phyloP scores from a whole-genome alignment of 2,329 filamentous ascomycete species.

The Penicillium paneum region DNA sequence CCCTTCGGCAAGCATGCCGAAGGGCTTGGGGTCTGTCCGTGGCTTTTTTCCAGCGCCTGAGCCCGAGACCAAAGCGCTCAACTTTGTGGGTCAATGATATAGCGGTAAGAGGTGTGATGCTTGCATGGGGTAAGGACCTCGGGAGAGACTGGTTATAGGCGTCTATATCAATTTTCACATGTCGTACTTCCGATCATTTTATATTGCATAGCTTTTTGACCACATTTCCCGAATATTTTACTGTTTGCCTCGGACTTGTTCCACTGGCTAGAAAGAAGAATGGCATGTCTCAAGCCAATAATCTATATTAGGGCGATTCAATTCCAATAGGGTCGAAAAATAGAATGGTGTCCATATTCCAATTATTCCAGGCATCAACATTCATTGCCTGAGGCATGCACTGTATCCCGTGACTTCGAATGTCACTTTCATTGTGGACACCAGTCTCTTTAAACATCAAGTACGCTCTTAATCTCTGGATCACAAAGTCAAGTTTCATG shows the following conservation, averaged over 20 bases:
- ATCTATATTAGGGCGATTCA: neutral
- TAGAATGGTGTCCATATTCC: no score
- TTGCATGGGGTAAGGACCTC: no score
- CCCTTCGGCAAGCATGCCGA: neutral
- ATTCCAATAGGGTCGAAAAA: neutral
- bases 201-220: neutral
- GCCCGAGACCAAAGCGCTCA: neutral
- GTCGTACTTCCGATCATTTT: no score
- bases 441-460: neutral
- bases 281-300: neutral
- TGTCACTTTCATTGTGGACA: constrained; percentile 1
- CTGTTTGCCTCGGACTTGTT: no score
- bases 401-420: neutral
- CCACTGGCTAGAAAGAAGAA: neutral
- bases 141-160: no score
- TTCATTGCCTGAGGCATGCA: neutral
- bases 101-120: neutral
- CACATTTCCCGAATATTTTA: neutral
- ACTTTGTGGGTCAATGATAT: neutral
- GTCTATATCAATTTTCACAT: neutral
- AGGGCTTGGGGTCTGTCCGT: neutral
- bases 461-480: neutral
- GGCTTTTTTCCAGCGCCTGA: neutral
- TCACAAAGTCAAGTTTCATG: constrained; percentile 1
- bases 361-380: neutral